Base-by-base conservation (phyloP, 1,284 basidiomycete species). In the Trametes versicolor region DNA sequence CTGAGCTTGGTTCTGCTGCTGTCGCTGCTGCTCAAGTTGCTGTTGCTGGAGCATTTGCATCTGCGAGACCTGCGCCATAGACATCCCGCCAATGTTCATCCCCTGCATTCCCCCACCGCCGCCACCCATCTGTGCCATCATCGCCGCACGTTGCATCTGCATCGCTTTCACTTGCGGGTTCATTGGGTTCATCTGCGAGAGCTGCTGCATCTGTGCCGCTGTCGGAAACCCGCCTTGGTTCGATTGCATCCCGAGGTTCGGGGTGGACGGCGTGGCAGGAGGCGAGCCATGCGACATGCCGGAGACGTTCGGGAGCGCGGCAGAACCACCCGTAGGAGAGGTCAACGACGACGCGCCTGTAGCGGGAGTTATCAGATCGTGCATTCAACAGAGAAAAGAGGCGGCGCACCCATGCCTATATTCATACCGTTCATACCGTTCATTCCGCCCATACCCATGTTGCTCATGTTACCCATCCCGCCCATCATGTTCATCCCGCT, bases 341-440 rank as follows among this genome's bases (percentile, higher is more conserved):
- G 62, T 58, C n/a, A 69, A 59, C 36, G 62, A 56, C n/a, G 61
- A 62, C 27, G 55, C 53, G 43, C 57, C 67, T 69, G 43, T 36
- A 21, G 32, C 1, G 4, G 29, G 9, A 17, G 8, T 19, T 19
- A 50, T 66, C 10, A 65, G 60, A 29, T 48, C 34, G 51, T 36
- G 29, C 23, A 41, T 21, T 21, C 43, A 39, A 50, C n/a, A 15
- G 19, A 8, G 34, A 8, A 32, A 3, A 2, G 8, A 43, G 41
- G 34, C 10, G 34, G 65, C 70, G 65, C 59, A 71, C 72, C 68
- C 68, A 71, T 70, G 36, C 66, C 65, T 62, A 72, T 70, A 47
- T 63, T 60, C 65, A 66, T 65, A 15, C 43, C 60, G 39, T 58
- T 52, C 67, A 68, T 69, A 8, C 57, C 56, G 8, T 55, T 61